phyloP scores from a whole-genome alignment of 192 early-diverging fungal genomes.

The Coemansia sp. region DNA sequence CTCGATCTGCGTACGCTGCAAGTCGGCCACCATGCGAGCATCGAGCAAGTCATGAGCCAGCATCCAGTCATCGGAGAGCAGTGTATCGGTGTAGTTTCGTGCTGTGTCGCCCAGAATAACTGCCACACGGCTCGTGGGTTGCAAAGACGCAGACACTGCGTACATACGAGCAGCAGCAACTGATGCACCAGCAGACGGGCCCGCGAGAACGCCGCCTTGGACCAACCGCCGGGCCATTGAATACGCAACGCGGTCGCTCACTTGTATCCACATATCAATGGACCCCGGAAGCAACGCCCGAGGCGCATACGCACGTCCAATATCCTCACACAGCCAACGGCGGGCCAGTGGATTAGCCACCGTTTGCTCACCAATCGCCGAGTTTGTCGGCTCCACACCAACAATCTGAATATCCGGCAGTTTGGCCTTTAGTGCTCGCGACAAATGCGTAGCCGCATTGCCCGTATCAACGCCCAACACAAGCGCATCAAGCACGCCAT shows the following conservation, averaged over 20 bases:
- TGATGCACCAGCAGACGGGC: conserved; percentile 67
- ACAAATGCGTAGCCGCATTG: conserved; percentile 62
- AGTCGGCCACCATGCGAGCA: conserved; percentile 56
- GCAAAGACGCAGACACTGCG: conserved; percentile 26
- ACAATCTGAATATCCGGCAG: conserved; percentile 60
- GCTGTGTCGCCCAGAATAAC: conserved; percentile 69
- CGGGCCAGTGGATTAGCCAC: conserved; percentile 26
- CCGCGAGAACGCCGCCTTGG: conserved; percentile 61
- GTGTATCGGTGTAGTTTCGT: conserved; percentile 67
- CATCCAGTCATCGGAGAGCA: conserved; percentile 78
- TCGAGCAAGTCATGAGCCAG: conserved; percentile 74
- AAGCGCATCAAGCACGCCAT: conserved; percentile 56
- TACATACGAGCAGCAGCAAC: conserved; percentile 63
- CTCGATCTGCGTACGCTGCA: conserved; percentile 60
- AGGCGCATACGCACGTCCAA: conserved; percentile 66
- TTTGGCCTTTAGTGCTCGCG: conserved; percentile 56
- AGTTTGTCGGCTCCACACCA: conserved; percentile 71
- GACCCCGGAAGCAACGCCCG: conserved; percentile 53
- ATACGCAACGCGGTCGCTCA: conserved; percentile 69
- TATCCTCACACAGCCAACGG: conserved; percentile 71
- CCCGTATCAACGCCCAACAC: conserved; percentile 73
- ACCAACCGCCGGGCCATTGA: conserved; percentile 68
- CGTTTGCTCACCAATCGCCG: conserved; percentile 54
- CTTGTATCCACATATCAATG: conserved; percentile 67
- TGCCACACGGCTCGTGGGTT: conserved; percentile 44